These are phyloP conservation scores for Fragaria ananassa DNA, from an alignment of 306 rosid genomes.

Conservation along the genomic window DNA sequence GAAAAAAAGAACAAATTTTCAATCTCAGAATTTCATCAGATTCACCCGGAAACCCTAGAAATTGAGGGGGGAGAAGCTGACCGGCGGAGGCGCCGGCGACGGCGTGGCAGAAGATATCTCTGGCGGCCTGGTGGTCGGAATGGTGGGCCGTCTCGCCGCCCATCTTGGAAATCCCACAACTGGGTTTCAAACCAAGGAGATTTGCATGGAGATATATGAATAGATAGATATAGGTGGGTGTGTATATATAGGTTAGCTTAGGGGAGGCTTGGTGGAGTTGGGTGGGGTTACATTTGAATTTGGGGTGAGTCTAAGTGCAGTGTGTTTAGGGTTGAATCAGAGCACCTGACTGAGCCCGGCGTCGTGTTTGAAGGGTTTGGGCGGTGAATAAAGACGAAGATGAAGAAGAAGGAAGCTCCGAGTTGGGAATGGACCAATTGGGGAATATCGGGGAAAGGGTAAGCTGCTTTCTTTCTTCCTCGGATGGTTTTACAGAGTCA, in stretches of 20 bases:
- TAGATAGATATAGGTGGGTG: background rate
- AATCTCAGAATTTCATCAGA: background rate
- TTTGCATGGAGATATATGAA: background rate
- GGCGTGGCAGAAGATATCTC: constrained; percentile 57
- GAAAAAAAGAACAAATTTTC: constrained; percentile 24
- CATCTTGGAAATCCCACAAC: constrained; percentile 34
- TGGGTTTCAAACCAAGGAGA: constrained; percentile 11
- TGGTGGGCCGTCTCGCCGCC: constrained; percentile 39
- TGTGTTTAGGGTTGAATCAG: constrained; percentile 1
- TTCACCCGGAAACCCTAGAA: constrained; percentile 27
- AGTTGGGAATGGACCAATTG: background rate
- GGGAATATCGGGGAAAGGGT: background rate
- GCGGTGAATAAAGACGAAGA: constrained; percentile 7
- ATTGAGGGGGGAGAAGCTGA: constrained; percentile 28
- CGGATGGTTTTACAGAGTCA: background rate
- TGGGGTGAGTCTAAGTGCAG: background rate
- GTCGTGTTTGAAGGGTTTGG: constrained; percentile 25
- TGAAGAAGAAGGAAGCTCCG: background rate
- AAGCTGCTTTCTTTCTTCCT: background rate
- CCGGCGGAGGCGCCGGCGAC: constrained; percentile 94
- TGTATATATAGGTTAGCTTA: background rate
- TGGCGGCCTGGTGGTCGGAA: constrained; percentile 32
- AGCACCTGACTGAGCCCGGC: background rate
- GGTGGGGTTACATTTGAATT: background rate
- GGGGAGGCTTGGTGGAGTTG: background rate